Evolutionary conservation across 495 filamentous ascomycete genomes (phyloP), one percentile per base, ranked within the genome.

Genomic region (Penicillium canariense): DNA sequence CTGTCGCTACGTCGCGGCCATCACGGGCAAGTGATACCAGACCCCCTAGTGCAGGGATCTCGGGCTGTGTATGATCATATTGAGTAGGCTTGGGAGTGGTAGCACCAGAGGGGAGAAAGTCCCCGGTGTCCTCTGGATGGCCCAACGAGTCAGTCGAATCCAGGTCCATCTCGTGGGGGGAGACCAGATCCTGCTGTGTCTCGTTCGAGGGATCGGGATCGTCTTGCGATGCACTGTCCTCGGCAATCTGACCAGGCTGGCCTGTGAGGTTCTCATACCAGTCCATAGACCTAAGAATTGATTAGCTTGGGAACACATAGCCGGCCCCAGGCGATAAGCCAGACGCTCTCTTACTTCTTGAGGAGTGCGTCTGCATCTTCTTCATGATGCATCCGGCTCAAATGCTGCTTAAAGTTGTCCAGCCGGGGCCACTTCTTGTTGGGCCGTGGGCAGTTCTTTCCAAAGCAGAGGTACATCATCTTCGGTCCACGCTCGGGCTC

Each of bases 321-420:
- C 17, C n/a, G 1, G 0, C 4, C n/a, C 1, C 1, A 6, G 12
- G 18, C 14, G 7, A 22, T 9, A 3, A 12, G 2, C 18, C 26
- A 6, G n/a, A 28, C 18, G 34, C 40, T 18, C 23, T 60, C 76
- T 62, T 71, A 87, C 87, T 66, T 78, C 49, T 72, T 72, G 44
- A 84, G 66, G 20, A 87, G 76, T 12, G 67, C 57, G 5, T 81
- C 75, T 2, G 78, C 60, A 55, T 85, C 75, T 28, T 80, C 72
- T 4, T 80, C 75, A 18, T 68, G 64, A 70, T 98, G 93, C 64
- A 94, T 86, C n/a, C 88, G 83, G 52, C 78, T 80, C 39, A 96
- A 77, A 61, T 98, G 94, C 51, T 88, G 85, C 62, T 84, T 85
- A 70, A 97, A 98, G 59, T 98, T 98, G 68, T 98, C 94, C 47